Percentiles rank a stretch among this genome's conserved stretches.
Evolutionary conservation across 495 filamentous ascomycete species (phyloP).

Genomic region (Aspergillus ellipticus): DNA sequence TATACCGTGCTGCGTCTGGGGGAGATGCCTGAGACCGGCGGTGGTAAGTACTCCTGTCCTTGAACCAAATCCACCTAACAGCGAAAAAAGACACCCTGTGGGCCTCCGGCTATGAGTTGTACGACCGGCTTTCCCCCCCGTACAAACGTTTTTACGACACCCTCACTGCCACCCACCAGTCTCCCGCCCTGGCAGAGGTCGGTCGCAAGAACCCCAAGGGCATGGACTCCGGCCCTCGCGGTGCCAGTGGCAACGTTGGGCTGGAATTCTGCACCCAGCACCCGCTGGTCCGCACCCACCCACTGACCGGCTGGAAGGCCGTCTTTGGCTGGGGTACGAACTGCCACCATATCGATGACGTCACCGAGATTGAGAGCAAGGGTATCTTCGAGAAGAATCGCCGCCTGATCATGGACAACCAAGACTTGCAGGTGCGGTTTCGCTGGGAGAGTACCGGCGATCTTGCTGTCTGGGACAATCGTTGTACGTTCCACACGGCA

Average conservation of each 20-base stretch:
- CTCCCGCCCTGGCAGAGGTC: not conserved
- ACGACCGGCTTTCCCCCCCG: not conserved
- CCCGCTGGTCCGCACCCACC: constrained; percentile 2
- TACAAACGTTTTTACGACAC: constrained; percentile 1
- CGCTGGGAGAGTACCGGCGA: constrained; percentile 1
- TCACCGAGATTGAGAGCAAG: not conserved
- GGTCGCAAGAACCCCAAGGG: not conserved
- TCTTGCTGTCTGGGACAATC: constrained; percentile 3
- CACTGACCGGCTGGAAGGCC: constrained; percentile 2
- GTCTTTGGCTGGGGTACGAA: not conserved
- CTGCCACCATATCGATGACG: not conserved
- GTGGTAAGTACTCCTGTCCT: not conserved
- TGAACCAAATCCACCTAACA: no score
- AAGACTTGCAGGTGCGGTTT: constrained; percentile 4
- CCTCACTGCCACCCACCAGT: not conserved
- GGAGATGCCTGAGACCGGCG: constrained; percentile 2
- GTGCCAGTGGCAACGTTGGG: not conserved
- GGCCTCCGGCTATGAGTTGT: constrained; percentile 55
- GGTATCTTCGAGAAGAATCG: constrained; percentile 1
- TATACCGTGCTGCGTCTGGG: constrained; percentile 1
- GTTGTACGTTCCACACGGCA: not conserved
- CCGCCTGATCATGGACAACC: constrained; percentile 1
- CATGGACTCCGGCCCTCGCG: not conserved
- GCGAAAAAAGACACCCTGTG: constrained; percentile 1
- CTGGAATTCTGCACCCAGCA: constrained; percentile 1